These are phyloP conservation scores for Anacardium occidentale DNA, from an alignment of 345 rosid species.

Conservation along the genomic window DNA sequence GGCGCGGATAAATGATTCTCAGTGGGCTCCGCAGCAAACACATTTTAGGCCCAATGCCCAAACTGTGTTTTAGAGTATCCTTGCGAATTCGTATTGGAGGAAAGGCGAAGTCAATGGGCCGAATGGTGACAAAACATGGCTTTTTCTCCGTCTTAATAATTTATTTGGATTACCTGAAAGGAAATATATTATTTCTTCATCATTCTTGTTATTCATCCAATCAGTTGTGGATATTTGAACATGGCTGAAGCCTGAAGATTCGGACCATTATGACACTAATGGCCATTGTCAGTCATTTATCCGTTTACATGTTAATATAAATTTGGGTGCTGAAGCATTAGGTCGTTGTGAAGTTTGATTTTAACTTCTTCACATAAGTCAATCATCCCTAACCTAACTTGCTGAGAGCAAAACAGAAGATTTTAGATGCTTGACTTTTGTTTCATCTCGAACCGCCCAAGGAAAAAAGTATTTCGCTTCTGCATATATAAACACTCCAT, in stretches of 20 bases:
- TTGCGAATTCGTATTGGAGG: too few relatives aligned
- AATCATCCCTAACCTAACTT: conserved; percentile 32
- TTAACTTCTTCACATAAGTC: conserved; percentile 14
- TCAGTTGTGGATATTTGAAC: too few relatives aligned
- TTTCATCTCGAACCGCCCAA: conserved; percentile 25
- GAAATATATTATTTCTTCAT: too few relatives aligned
- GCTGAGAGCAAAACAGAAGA: conserved; percentile 13
- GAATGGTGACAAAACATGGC: too few relatives aligned
- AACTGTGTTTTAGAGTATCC: too few relatives aligned
- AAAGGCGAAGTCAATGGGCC: too few relatives aligned
- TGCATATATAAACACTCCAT: not conserved
- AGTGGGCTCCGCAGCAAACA: not conserved
- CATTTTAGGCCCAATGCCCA: not conserved
- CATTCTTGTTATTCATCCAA: too few relatives aligned
- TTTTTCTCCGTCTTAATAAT: too few relatives aligned
- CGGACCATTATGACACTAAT: too few relatives aligned
- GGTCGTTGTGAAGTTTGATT: conserved; percentile 31
- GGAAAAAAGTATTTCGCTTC: not conserved
- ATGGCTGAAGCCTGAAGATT: too few relatives aligned
- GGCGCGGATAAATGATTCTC: not conserved
- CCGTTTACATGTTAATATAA: not conserved
- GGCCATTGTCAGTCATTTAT: too few relatives aligned
- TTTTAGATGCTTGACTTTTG: conserved; percentile 18
- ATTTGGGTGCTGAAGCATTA: not conserved
- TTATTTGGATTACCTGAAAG: too few relatives aligned